Percentiles rank a stretch among this genome's conserved stretches.
Conservation (phyloP, 2,329 filamentous ascomycete species). For the Monilinia aucupariae region DNA sequence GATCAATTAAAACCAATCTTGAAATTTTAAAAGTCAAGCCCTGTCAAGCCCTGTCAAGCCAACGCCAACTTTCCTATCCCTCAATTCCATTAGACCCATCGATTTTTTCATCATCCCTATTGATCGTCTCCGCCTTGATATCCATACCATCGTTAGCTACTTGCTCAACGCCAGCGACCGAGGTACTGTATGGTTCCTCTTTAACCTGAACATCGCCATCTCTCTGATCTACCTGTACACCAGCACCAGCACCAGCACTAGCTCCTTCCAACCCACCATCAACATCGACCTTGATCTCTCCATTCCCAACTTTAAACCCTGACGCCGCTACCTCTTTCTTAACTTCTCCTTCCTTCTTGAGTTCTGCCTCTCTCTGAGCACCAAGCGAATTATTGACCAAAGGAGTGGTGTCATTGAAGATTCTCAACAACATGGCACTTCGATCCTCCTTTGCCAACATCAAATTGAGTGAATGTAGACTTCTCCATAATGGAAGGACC, state of each 20-base stretch:
- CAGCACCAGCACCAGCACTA: conserved; percentile 20
- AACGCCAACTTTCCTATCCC: conserved; percentile 13
- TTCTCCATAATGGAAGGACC: conserved; percentile 91
- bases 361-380: conserved; percentile 25
- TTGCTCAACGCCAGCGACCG: conserved; percentile 23
- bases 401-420: conserved; percentile 85
- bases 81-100: conserved; percentile 16
- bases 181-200: conserved; percentile 26
- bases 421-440: conserved; percentile 79
- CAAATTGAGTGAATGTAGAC: conserved; percentile 83
- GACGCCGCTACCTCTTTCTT: conserved; percentile 19
- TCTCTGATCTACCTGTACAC: conserved; percentile 10
- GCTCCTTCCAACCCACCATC: conserved; percentile 25
- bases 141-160: conserved; percentile 17
- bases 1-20: background rate
- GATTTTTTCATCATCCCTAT: conserved; percentile 27
- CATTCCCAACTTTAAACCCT: conserved; percentile 25
- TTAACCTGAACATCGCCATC: conserved; percentile 22
- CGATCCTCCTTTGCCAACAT: conserved; percentile 98
- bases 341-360: conserved; percentile 16
- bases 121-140: conserved; percentile 27
- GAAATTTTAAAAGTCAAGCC: no score
- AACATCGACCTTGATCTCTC: conserved; percentile 25
- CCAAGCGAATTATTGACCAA: conserved; percentile 55
- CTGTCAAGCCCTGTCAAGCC: no score